These are phyloP conservation scores for Diaporthe capsici DNA, from an alignment of 2,329 filamentous ascomycete species.

Conservation along the genomic window DNA sequence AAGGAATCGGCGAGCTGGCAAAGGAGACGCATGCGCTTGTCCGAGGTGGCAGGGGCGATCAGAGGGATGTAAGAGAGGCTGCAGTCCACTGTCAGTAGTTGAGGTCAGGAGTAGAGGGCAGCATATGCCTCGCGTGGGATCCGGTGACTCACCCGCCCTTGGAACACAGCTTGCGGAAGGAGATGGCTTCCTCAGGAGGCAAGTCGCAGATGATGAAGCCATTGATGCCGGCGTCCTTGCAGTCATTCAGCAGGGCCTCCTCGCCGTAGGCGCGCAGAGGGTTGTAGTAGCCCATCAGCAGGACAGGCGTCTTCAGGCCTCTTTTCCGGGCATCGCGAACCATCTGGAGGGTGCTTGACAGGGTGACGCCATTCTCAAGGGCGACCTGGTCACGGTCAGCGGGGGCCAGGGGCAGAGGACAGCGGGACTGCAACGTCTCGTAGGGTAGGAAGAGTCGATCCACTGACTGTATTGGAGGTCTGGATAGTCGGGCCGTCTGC, in stretches of 20 bases:
- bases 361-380: constrained; percentile 89
- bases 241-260: constrained; percentile 87
- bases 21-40: constrained; percentile 92
- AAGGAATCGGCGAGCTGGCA: constrained; percentile 98
- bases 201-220: constrained; percentile 98
- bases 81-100: constrained; percentile 22
- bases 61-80: constrained; percentile 96
- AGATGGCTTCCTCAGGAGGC: constrained; percentile 94
- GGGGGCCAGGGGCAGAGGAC: constrained; percentile 12
- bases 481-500: constrained; percentile 98
- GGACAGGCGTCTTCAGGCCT: constrained; percentile 84
- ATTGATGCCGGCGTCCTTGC: constrained; percentile 87
- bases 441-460: background rate
- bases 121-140: too few relatives aligned
- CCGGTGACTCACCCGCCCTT: constrained; percentile 73
- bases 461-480: constrained; percentile 85
- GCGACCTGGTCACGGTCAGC: constrained; percentile 63
- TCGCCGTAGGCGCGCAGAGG: constrained; percentile 95
- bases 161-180: constrained; percentile 88
- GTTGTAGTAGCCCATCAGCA: constrained; percentile 99
- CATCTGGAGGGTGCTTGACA: constrained; percentile 84
- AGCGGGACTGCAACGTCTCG: background rate
- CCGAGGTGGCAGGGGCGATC: constrained; percentile 93
- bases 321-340: constrained; percentile 83
- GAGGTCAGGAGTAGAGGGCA: background rate